These are phyloP conservation scores for Acaromyces ingoldii DNA, from an alignment of 1,284 basidiomycete genomes.

Conservation along the genomic window DNA sequence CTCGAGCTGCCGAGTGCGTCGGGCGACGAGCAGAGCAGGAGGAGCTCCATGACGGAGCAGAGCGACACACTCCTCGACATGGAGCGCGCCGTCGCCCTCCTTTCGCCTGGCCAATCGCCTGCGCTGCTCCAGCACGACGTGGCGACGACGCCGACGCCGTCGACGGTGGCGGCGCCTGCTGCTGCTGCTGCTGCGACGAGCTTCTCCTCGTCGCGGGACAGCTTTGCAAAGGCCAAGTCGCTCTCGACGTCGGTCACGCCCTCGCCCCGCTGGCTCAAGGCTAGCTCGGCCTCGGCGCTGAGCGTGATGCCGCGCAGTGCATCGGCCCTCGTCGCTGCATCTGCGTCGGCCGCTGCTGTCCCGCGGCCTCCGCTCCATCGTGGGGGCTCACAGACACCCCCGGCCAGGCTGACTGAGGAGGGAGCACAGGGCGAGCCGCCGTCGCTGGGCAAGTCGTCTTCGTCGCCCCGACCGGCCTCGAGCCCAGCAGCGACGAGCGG, in stretches of 20 bases:
- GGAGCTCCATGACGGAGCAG: slow-evolving; percentile 21
- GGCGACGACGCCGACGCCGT: no score
- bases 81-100: slow-evolving; percentile 32
- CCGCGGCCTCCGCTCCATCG: not conserved
- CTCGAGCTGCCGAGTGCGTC: slow-evolving; percentile 13
- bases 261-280: slow-evolving; percentile 32
- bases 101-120: no score
- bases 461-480: no score
- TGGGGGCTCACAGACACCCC: not conserved
- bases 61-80: slow-evolving; percentile 32
- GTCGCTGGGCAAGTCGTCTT: no score
- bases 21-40: slow-evolving; percentile 15
- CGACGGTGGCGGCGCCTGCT: no score
- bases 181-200: slow-evolving; percentile 16
- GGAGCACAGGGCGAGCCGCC: not conserved
- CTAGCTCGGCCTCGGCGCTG: slow-evolving; percentile 1
- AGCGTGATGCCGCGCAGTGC: slow-evolving; percentile 14
- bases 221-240: slow-evolving; percentile 28
- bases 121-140: no score
- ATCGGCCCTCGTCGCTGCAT: slow-evolving; percentile 15
- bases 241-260: slow-evolving; percentile 37
- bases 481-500: no score
- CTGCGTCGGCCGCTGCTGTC: slow-evolving; percentile 18
- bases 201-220: slow-evolving; percentile 26
- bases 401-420: not conserved